phyloP scores from a whole-genome alignment of 371 early-diverging fungal genomes.

The Lichtheimia ornata region DNA sequence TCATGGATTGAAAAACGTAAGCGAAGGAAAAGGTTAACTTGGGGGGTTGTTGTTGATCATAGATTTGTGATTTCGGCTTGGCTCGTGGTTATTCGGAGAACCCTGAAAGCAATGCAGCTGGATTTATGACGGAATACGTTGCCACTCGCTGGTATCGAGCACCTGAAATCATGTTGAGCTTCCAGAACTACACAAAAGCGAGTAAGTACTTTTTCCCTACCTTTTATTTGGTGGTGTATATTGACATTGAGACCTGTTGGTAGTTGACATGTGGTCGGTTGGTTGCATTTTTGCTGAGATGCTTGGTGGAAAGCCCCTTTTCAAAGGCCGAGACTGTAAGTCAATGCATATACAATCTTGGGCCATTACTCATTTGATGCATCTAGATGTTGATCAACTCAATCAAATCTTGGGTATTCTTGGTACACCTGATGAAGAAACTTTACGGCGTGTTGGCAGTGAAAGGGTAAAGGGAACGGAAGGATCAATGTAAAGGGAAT shows the following conservation, averaged over 20 bases:
- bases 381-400: slow-evolving; percentile 92
- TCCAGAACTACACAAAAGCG: slow-evolving; percentile 93
- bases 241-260: not conserved
- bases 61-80: slow-evolving; percentile 94
- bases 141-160: slow-evolving; percentile 99
- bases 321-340: slow-evolving; percentile 89
- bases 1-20: too few relatives aligned
- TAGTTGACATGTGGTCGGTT: slow-evolving; percentile 97
- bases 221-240: not conserved
- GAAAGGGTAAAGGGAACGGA: slow-evolving; percentile 57
- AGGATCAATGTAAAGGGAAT: not conserved
- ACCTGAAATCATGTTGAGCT: slow-evolving; percentile 97
- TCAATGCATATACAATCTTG: slow-evolving; percentile 1
- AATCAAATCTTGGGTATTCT: slow-evolving; percentile 96
- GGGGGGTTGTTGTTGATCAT: not conserved
- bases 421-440: slow-evolving; percentile 97
- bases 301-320: slow-evolving; percentile 86
- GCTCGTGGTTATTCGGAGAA: slow-evolving; percentile 89
- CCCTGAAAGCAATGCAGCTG: slow-evolving; percentile 77
- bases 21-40: too few relatives aligned
- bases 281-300: slow-evolving; percentile 98
- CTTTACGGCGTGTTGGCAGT: slow-evolving; percentile 81
- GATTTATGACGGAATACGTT: slow-evolving; percentile 97
- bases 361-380: not conserved
- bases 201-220: slow-evolving; percentile 56